phyloP scores from a whole-genome alignment of 1,284 basidiomycete species.

The Ustilago curta region DNA sequence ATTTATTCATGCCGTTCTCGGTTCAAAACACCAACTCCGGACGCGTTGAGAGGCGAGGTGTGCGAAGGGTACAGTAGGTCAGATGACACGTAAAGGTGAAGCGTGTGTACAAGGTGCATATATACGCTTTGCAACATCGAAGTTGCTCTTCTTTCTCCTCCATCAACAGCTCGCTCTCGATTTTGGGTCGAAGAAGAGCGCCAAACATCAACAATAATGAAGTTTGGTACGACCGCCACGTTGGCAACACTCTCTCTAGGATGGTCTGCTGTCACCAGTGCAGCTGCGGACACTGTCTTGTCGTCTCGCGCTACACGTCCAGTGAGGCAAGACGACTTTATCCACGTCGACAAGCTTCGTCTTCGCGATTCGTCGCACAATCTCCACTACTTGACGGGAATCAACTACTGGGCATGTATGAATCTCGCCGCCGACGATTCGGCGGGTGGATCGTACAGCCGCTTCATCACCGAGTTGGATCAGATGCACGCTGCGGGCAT shows the following conservation, averaged over 20 bases:
- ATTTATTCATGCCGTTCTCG: too few species aligned
- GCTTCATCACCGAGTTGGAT: conserved; percentile 50
- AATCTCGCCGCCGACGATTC: conserved; percentile 50
- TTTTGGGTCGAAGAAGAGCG: too few species aligned
- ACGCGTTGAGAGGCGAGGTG: too few species aligned
- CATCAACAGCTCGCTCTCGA: too few species aligned
- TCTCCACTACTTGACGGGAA: conserved; percentile 20
- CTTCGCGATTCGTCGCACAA: conserved; percentile 13
- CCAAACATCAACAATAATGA: too few species aligned
- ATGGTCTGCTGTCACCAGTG: not conserved
- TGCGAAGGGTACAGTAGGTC: too few species aligned
- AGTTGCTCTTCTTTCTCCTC: too few species aligned
- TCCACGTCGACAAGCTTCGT: conserved; percentile 22
- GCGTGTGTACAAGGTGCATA: too few species aligned
- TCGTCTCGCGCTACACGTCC: not conserved
- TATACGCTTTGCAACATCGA: too few species aligned
- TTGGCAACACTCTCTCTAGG: not conserved
- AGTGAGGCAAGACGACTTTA: conserved; percentile 14
- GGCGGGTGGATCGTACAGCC: conserved; percentile 33
- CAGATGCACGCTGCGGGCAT: conserved; percentile 47
- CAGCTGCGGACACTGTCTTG: not conserved
- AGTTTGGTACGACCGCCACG: too few species aligned
- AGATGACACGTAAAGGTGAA: too few species aligned
- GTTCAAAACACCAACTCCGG: too few species aligned
- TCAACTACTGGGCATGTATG: conserved; percentile 51